A percentile compares a stretch with the other conserved stretches of the same genome.
These are phyloP conservation scores for Pyrus bretschneideri DNA, from an alignment of 306 rosid genomes.

Conservation along the genomic window DNA sequence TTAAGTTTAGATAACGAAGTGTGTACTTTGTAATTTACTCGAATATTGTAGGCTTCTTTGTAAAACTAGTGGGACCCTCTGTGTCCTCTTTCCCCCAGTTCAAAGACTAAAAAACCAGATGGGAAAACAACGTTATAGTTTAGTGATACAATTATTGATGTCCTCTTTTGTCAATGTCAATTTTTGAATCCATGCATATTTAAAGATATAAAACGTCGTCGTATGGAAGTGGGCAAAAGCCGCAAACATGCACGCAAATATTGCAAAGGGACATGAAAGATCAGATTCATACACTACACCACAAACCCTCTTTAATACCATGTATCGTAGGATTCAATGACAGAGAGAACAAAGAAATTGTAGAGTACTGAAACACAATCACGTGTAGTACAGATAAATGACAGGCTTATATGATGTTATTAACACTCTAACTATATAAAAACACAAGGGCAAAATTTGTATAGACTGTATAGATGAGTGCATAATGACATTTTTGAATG, in stretches of 20 bases:
- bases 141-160: not conserved
- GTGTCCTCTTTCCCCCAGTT: not conserved
- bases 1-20: not conserved
- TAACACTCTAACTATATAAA: not conserved
- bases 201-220: not conserved
- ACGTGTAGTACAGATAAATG: not conserved
- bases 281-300: no score
- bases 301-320: no score
- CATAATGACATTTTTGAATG: no score
- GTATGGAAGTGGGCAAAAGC: not conserved
- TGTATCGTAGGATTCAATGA: not conserved
- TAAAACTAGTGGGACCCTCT: not conserved
- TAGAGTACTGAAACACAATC: no score
- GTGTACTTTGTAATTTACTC: not conserved
- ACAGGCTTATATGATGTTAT: not conserved
- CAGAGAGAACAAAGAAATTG: not conserved
- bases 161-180: not conserved
- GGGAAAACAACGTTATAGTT: not conserved
- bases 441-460: not conserved
- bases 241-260: not conserved
- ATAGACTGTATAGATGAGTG: no score
- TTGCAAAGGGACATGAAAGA: not conserved
- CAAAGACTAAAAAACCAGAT: not conserved
- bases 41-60: not conserved
- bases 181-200: not conserved